A percentile compares a stretch with the other conserved stretches of the same genome.
These are phyloP conservation scores for Rhytidhysteron rufulum DNA, from an alignment of 2,329 filamentous ascomycete species.

Conservation along the genomic window DNA sequence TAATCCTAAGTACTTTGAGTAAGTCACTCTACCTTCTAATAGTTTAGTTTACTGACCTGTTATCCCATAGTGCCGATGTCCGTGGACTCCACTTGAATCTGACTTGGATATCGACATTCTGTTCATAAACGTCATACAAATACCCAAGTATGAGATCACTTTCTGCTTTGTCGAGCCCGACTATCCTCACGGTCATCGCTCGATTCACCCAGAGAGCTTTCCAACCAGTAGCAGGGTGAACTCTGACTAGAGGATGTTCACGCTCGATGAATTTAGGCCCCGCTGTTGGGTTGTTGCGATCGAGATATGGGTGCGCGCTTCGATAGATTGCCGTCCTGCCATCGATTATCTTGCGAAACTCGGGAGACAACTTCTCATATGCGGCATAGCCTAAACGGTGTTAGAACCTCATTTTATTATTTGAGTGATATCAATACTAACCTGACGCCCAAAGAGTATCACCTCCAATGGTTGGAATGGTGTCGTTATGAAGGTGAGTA, in stretches of 20 bases:
- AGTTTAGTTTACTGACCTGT: conserved; percentile 44
- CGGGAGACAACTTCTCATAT: conserved; percentile 69
- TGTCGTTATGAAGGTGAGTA: conserved; percentile 68
- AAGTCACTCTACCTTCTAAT: background rate
- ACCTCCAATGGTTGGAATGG: conserved; percentile 60
- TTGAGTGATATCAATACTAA: conserved; percentile 4
- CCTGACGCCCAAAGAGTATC: conserved; percentile 68
- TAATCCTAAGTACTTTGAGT: conserved; percentile 48
- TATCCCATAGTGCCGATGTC: conserved; percentile 69
- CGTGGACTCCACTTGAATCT: conserved; percentile 67
- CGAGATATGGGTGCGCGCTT: conserved; percentile 64
- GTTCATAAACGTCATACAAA: conserved; percentile 65
- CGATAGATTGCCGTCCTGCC: conserved; percentile 62
- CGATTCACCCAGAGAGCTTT: conserved; percentile 71
- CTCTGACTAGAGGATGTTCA: conserved; percentile 63
- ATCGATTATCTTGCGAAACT: conserved; percentile 67
- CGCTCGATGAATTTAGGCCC: conserved; percentile 66
- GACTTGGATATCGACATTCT: conserved; percentile 67
- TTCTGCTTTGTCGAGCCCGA: conserved; percentile 65
- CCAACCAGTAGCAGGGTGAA: conserved; percentile 71
- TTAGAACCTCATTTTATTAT: conserved; percentile 1
- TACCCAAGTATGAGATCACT: conserved; percentile 66
- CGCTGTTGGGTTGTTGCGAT: conserved; percentile 56
- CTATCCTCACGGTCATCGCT: conserved; percentile 64
- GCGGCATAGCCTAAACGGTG: conserved; percentile 56